phyloP scores from a whole-genome alignment of 176 grass and related monocot species.

The Ensete ventricosum region DNA sequence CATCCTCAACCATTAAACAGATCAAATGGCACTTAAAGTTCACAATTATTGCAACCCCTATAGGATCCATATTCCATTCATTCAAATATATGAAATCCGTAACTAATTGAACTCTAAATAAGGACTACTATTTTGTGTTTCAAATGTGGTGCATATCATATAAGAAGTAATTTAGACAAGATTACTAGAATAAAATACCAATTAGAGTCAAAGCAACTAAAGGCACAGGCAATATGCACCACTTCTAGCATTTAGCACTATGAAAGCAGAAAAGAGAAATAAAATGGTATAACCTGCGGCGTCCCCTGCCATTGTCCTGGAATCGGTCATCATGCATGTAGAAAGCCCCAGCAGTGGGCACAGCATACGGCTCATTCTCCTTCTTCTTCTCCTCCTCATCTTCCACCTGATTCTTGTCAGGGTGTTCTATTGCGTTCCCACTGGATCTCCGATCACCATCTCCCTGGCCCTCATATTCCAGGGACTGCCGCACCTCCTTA shows the following conservation, averaged over 20 bases:
- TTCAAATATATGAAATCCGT: too few species aligned
- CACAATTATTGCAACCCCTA: too few species aligned
- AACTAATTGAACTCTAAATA: too few species aligned
- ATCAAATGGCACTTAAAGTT: too few species aligned
- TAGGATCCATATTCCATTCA: too few species aligned
- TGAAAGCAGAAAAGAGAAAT: background rate
- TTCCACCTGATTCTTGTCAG: slow-evolving; percentile 19
- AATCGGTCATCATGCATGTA: slow-evolving; percentile 99
- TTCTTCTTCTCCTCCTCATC: slow-evolving; percentile 40
- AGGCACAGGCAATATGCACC: background rate
- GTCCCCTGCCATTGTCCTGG: slow-evolving; percentile 60
- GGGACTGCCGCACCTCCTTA: background rate
- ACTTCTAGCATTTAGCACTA: background rate
- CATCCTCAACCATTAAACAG: too few species aligned
- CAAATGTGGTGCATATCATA: too few species aligned
- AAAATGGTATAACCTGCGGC: slow-evolving; percentile 48
- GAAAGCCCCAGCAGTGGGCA: slow-evolving; percentile 83
- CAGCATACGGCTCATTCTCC: slow-evolving; percentile 76
- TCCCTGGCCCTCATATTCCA: background rate
- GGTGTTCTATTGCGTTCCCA: background rate
- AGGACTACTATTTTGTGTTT: too few species aligned
- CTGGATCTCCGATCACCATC: background rate
- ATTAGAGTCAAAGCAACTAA: too few species aligned
- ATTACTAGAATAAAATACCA: too few species aligned
- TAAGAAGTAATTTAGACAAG: too few species aligned